These are phyloP conservation scores for Colletotrichum tropicale DNA, from an alignment of 2,329 filamentous ascomycete genomes.

Conservation along the genomic window DNA sequence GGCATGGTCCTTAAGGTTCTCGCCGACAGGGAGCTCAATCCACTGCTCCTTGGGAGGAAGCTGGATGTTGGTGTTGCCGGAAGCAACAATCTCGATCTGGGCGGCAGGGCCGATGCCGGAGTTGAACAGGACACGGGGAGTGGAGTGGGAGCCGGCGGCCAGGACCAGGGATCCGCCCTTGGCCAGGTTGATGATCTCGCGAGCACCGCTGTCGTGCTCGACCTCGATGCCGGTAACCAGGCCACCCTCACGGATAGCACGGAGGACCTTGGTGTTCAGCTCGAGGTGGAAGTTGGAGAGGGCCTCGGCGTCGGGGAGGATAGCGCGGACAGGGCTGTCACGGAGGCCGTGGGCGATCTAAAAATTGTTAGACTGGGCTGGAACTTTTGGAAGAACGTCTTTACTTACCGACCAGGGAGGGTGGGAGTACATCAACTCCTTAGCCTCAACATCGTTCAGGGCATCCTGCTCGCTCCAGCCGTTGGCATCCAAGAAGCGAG, in stretches of 20 bases:
- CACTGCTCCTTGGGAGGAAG: conserved; percentile 26
- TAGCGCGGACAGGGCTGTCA: conserved; percentile 31
- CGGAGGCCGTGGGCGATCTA: conserved; percentile 21
- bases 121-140: conserved; percentile 61
- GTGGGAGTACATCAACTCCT: conserved; percentile 21
- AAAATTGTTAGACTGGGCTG: not conserved
- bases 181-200: conserved; percentile 21
- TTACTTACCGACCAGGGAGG: conserved; percentile 20
- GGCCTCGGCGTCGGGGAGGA: conserved; percentile 40
- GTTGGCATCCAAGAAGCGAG: conserved; percentile 17
- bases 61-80: conserved; percentile 40
- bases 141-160: conserved; percentile 53
- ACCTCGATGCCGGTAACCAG: conserved; percentile 38
- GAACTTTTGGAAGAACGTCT: rapidly evolving
- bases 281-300: conserved; percentile 40
- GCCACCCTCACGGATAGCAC: conserved; percentile 23
- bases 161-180: conserved; percentile 33
- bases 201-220: conserved; percentile 6
- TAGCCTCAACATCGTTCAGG: conserved; percentile 19
- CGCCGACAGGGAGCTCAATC: conserved; percentile 46
- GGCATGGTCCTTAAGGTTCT: conserved; percentile 39
- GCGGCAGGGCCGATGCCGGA: conserved; percentile 57
- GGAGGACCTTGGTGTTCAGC: conserved; percentile 22
- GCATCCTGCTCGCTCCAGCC: conserved; percentile 21
- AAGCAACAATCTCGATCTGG: conserved; percentile 50